Conservation (phyloP, 495 filamentous ascomycete species). For the Jackrogersella minutella region DNA sequence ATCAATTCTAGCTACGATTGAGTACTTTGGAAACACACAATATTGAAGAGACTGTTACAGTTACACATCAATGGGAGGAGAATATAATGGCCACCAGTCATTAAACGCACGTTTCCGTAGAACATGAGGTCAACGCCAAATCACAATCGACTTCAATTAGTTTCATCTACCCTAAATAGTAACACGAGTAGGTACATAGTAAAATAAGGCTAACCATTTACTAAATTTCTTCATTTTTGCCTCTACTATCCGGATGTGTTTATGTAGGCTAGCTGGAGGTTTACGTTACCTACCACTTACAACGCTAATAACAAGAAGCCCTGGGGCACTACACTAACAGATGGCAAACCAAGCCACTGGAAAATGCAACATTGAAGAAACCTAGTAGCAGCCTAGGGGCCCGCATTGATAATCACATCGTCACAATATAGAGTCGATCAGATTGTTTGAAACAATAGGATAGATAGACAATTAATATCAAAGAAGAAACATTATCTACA, state of each 20-base stretch:
- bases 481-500: no score
- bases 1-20: constrained; percentile 2
- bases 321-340: constrained; percentile 24
- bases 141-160: background rate
- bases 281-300: no score
- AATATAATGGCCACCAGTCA: constrained; percentile 8
- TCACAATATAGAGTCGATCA: background rate
- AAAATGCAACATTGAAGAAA: background rate
- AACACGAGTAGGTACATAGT: background rate
- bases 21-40: constrained; percentile 9
- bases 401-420: background rate
- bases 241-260: no score
- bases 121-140: background rate
- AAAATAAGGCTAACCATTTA: no score
- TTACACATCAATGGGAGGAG: no score
- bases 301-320: constrained; percentile 13
- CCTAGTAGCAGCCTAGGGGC: background rate
- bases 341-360: constrained; percentile 10
- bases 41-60: no score
- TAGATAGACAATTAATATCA: no score
- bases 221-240: no score
- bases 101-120: constrained; percentile 16
- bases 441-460: background rate
- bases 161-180: constrained; percentile 18
- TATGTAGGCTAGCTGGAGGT: no score